phyloP scores from a whole-genome alignment of 1,139 yeast species.

The Yueomyces sp. region DNA sequence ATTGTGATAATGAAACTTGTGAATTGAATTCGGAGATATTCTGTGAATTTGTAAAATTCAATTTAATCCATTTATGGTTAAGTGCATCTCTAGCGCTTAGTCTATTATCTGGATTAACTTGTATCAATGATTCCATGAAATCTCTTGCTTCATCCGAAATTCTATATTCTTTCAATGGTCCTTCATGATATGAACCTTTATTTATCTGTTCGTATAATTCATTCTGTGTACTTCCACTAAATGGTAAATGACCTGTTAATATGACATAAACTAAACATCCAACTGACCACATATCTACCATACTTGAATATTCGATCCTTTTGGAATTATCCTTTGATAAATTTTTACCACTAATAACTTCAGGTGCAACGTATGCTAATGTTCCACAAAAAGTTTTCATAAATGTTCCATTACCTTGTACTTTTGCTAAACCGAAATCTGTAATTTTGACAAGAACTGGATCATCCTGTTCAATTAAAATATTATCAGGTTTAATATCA shows the following conservation, averaged over 20 bases:
- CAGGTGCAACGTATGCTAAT: constrained; percentile 87
- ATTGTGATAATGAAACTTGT: constrained; percentile 49
- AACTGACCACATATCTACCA: constrained; percentile 93
- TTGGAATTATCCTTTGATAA: constrained; percentile 17
- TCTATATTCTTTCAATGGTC: constrained; percentile 58
- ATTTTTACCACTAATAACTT: constrained; percentile 64
- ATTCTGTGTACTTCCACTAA: constrained; percentile 84
- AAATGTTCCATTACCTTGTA: constrained; percentile 62
- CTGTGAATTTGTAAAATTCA: constrained; percentile 1
- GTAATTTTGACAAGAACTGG: constrained; percentile 85
- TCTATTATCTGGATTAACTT: constrained; percentile 61
- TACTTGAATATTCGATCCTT: constrained; percentile 52
- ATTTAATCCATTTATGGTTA: constrained; percentile 42
- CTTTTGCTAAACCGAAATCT: constrained; percentile 84
- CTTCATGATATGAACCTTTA: constrained; percentile 67
- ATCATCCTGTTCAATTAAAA: constrained; percentile 78
- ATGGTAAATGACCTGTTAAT: constrained; percentile 84
- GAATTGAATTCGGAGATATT: neutral
- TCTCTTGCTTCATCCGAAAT: constrained; percentile 54
- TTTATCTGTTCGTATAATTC: constrained; percentile 66
- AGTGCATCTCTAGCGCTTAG: constrained; percentile 64
- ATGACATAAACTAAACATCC: constrained; percentile 88
- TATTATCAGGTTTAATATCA: constrained; percentile 88
- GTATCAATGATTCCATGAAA: constrained; percentile 55
- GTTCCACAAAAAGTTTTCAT: constrained; percentile 89